Evolutionary conservation across 768 basidiomycete species (phyloP).

Genomic region (Clitopilus hobsonii): DNA sequence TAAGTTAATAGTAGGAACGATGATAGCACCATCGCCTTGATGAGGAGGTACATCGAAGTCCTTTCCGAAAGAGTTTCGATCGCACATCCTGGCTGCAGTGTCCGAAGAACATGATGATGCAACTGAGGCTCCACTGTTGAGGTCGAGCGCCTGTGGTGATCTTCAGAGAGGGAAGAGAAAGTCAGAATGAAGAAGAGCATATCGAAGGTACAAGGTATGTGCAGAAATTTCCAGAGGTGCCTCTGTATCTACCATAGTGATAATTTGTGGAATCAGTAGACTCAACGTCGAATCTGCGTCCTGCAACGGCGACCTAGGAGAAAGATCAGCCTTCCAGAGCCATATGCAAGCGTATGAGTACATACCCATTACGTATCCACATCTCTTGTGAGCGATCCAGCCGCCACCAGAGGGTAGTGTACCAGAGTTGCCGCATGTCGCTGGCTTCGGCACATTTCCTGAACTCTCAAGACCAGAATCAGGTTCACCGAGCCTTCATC

Average conservation of each 20-base stretch:
- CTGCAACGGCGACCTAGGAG: slow-evolving; percentile 13
- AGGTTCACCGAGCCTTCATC: too few species aligned
- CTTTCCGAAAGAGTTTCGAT: slow-evolving; percentile 17
- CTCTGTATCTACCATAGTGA: slow-evolving; percentile 21
- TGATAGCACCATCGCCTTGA: slow-evolving; percentile 17
- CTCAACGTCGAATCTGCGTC: slow-evolving; percentile 19
- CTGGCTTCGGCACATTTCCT: slow-evolving; percentile 20
- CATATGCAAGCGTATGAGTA: neutral
- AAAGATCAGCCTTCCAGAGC: neutral
- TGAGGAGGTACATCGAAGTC: slow-evolving; percentile 22
- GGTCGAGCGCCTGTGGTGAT: slow-evolving; percentile 13
- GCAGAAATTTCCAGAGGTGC: slow-evolving; percentile 20
- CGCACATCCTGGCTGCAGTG: slow-evolving; percentile 13
- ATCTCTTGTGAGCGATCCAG: slow-evolving; percentile 22
- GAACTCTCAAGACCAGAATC: too few species aligned
- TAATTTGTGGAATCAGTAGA: slow-evolving; percentile 14
- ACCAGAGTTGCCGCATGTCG: slow-evolving; percentile 18
- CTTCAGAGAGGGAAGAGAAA: neutral
- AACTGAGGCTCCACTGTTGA: slow-evolving; percentile 4
- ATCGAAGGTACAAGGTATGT: slow-evolving; percentile 18
- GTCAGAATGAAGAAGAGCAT: neutral
- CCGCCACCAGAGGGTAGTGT: slow-evolving; percentile 17
- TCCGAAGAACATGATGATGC: slow-evolving; percentile 15
- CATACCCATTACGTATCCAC: slow-evolving; percentile 22
- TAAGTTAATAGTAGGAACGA: slow-evolving; percentile 17